Base-by-base conservation (phyloP, 192 early-diverging fungal genomes). In the Phycomyces blakesleeanus region DNA sequence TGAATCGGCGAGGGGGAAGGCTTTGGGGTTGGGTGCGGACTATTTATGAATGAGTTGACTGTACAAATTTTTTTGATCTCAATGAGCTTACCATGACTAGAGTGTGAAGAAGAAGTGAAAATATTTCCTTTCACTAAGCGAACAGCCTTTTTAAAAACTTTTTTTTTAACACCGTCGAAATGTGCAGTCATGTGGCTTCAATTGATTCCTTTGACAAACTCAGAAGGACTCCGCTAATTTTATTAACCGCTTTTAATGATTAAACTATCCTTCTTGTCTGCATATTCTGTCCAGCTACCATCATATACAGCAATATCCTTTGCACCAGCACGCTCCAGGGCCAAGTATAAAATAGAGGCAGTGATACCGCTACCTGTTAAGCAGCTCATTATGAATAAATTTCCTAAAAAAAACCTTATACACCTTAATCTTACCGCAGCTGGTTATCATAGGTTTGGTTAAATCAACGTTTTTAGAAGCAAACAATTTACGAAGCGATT, bases 241-340 rank as follows among this genome's bases (percentile, higher is more conserved):
- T 34, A 34, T 34, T 34, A 34, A 34, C 29, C 29, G 25, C 81
- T 74, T 56, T 85, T 85, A 61, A 84, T 67, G 52, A 94, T 93
- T 42, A 85, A 80, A 38, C 85, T 87, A 42, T 83, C 76, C 16
- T 76, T 67, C 22, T 86, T 86, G 47, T 79, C 79, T 21, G 92
- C 93, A 68, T 92, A 97, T 55, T 97, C 93, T 8, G 91, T 84
- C 95, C 95, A 97, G 50, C 87, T 88, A 2, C 95, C 95, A 65
- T 97, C 95, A 78, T 88, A 97, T 5, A 95, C 77, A 7, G 88
- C 72, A 9, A 95, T 63, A 22, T 86, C 64, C 42, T 74, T 63
- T 24, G 83, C 80, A 6, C 92, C 92, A 12, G 86, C 71, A 25
- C 81, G 72, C 22, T 92, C 86, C 55, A 94, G 75, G 0, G 92